Evolutionary conservation across 164 flowering plant genomes (phyloP), one percentile per base, ranked within the genome.

Genomic region (Chloranthus sessilifolius): DNA sequence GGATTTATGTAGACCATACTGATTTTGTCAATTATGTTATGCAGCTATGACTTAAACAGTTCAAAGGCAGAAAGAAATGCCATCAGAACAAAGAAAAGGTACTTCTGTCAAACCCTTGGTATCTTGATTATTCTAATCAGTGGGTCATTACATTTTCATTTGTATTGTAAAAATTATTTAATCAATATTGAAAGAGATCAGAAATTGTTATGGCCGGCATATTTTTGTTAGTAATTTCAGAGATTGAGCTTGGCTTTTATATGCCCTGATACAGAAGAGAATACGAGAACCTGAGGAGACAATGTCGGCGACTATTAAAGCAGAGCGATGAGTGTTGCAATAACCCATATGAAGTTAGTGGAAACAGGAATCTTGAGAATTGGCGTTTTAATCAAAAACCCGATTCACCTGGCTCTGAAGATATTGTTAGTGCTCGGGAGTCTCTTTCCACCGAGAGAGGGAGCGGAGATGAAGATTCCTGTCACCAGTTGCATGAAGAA

Each of bases 401-500:
- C 31, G 75, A 69, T 52, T 69, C 74, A 50, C 45, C 68, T 37
- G 48, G 70, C 50, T 83, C 86, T 22, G 95, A 85, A 54, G 96
- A 85, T 52, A 85, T 71, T 27, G 87, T 79, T 54, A 88, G 98
- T 73, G 94, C 86, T 3, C 66, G 85, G 64, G 90, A 79, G 43
- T 85, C 95, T 42, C 87, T 91, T 55, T 83, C 95, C 31, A 74
- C 82, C 48, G 91, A 82, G 39, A 85, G 69, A 56, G 65, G 60
- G 19, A 70, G 48, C 63, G 67, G 47, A 37, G 79, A 72, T 22
- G 46, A 46, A 22, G 24, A 26, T 43, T 53, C 20, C 19, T 22
- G 36, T 36, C 23, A 36, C 26, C 40, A 53, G 14, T 37, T 20
- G 30, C 49, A 53, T 36, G 65, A 66, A 47, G 71, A 43, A 39